phyloP scores from a whole-genome alignment of 306 rosid genomes.

The Cicer chorassanicum region DNA sequence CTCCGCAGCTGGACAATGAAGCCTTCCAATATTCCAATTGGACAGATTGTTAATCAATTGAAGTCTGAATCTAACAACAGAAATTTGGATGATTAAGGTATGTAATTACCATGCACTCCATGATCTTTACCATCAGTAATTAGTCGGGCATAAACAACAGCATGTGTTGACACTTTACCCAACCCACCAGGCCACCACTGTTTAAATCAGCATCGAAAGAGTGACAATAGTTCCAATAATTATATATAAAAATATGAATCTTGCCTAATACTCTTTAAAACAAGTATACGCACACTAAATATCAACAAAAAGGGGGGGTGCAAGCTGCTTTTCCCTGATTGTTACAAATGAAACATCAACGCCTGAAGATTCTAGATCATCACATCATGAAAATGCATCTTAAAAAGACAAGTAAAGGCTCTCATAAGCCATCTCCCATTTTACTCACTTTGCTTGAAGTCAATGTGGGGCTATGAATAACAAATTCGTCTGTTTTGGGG shows the following conservation, averaged over 20 bases:
- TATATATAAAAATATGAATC: constrained; percentile 3
- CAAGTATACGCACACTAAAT: constrained; percentile 19
- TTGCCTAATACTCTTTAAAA: constrained; percentile 19
- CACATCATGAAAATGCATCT: constrained; percentile 26
- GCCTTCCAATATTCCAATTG: constrained; percentile 72
- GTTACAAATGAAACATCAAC: constrained; percentile 21
- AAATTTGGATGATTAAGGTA: constrained; percentile 33
- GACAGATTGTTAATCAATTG: constrained; percentile 30
- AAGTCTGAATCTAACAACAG: constrained; percentile 15
- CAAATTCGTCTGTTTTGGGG: constrained; percentile 80
- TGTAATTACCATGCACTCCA: constrained; percentile 83
- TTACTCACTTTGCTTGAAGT: constrained; percentile 92
- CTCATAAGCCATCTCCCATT: constrained; percentile 27
- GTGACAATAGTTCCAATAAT: constrained; percentile 36
- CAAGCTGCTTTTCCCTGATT: constrained; percentile 19
- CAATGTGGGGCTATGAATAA: constrained; percentile 90
- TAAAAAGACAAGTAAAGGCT: constrained; percentile 26
- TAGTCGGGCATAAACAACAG: constrained; percentile 81
- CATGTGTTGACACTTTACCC: constrained; percentile 92
- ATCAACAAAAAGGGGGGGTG: neutral
- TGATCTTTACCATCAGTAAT: constrained; percentile 70
- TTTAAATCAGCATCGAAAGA: constrained; percentile 46
- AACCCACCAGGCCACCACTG: constrained; percentile 99
- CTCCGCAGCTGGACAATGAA: constrained; percentile 93
- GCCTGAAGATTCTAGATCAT: constrained; percentile 23